Evolutionary conservation across 345 rosid species (phyloP).

Genomic region (Acer yangbiense): DNA sequence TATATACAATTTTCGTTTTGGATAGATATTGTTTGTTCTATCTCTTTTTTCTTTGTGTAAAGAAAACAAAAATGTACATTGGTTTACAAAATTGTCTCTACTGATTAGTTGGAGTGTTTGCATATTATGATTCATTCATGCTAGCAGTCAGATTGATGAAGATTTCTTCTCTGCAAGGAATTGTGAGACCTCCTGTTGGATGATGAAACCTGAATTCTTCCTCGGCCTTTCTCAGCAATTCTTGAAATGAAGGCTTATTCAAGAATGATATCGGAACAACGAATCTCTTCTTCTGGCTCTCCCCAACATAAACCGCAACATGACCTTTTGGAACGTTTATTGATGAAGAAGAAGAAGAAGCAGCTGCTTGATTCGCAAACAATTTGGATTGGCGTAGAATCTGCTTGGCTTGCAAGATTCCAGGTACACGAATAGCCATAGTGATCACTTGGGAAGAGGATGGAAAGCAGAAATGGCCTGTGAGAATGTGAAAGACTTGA

Average conservation of each 20-base stretch:
- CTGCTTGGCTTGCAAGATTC: slow-evolving; percentile 19
- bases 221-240: not conserved
- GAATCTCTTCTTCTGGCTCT: not conserved
- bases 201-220: not conserved
- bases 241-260: not conserved
- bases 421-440: slow-evolving; percentile 21
- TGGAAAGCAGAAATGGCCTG: not conserved
- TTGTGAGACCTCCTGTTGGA: not conserved
- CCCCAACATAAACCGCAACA: not conserved
- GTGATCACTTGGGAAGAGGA: too few species aligned
- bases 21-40: too few species aligned
- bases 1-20: too few species aligned
- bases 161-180: slow-evolving; percentile 3
- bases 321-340: not conserved
- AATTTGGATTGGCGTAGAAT: slow-evolving; percentile 17
- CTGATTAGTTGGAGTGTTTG: not conserved
- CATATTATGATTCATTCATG: not conserved
- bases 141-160: not conserved
- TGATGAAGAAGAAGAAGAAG: too few species aligned
- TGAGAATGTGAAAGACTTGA: slow-evolving; percentile 8
- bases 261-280: not conserved
- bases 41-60: too few species aligned
- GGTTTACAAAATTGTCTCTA: not conserved
- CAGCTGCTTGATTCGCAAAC: slow-evolving; percentile 10
- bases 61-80: not conserved